phyloP scores from a whole-genome alignment of 371 early-diverging fungal species.

The Mortierella sp. region DNA sequence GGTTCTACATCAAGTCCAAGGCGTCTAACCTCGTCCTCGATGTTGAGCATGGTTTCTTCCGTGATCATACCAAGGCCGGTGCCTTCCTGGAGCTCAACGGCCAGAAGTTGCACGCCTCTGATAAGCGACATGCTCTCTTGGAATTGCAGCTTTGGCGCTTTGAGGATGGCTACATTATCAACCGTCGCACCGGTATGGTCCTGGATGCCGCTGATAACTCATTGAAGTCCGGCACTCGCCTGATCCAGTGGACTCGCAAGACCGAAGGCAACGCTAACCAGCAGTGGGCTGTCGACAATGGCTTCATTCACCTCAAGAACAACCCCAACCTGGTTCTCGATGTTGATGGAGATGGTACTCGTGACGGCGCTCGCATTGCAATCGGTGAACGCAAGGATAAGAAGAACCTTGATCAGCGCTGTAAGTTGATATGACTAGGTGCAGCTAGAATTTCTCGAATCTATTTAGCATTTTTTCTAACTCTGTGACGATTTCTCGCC shows the following conservation, averaged over 20 bases:
- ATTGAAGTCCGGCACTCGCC: slow-evolving; percentile 59
- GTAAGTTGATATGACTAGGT: slow-evolving; percentile 12
- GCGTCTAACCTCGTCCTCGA: slow-evolving; percentile 64
- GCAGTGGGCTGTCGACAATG: slow-evolving; percentile 35
- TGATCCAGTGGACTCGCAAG: slow-evolving; percentile 60
- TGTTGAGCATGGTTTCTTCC: slow-evolving; percentile 53
- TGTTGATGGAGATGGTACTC: slow-evolving; percentile 55
- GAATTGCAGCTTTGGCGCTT: slow-evolving; percentile 46
- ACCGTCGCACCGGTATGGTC: slow-evolving; percentile 49
- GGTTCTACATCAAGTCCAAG: slow-evolving; percentile 56
- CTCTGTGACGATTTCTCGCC: not conserved
- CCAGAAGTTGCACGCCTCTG: slow-evolving; percentile 47
- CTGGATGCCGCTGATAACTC: slow-evolving; percentile 30
- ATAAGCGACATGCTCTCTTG: slow-evolving; percentile 40
- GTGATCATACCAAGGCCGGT: slow-evolving; percentile 49
- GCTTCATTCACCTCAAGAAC: slow-evolving; percentile 55
- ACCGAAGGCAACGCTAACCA: slow-evolving; percentile 35
- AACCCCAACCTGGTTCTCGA: slow-evolving; percentile 61
- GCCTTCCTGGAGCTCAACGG: slow-evolving; percentile 35
- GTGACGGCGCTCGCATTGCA: slow-evolving; percentile 46
- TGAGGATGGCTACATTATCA: slow-evolving; percentile 46
- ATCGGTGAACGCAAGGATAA: slow-evolving; percentile 50
- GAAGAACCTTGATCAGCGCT: slow-evolving; percentile 53
- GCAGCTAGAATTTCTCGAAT: too few relatives aligned
- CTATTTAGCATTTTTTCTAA: not conserved